These are phyloP conservation scores for Tritrichomonas foetus DNA, from an alignment of 208 protist genomes.

Conservation along the genomic window DNA sequence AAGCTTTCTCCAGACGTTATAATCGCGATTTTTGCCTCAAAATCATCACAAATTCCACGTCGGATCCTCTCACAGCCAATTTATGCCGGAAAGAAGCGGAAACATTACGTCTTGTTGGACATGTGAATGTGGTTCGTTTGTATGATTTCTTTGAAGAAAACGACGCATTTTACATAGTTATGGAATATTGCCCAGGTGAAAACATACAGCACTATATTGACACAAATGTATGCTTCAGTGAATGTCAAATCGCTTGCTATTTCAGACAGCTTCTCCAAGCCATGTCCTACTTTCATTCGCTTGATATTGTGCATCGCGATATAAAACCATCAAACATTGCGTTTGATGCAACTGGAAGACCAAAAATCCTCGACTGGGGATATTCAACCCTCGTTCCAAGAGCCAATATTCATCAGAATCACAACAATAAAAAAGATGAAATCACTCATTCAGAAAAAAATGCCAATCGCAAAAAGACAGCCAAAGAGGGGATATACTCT, in stretches of 20 bases:
- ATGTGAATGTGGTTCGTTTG: not conserved
- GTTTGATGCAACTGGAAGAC: not conserved
- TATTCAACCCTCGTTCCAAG: too few relatives aligned
- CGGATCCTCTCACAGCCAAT: too few relatives aligned
- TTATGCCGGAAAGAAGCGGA: not conserved
- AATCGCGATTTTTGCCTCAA: not conserved
- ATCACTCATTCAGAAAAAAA: too few relatives aligned
- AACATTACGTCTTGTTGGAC: not conserved
- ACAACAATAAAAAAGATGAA: too few relatives aligned
- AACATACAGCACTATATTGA: not conserved
- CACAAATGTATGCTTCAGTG: not conserved
- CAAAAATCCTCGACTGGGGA: not conserved
- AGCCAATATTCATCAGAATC: too few relatives aligned
- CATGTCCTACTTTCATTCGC: not conserved
- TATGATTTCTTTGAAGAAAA: not conserved
- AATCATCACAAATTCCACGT: not conserved
- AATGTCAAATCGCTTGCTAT: not conserved
- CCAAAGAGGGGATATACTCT: too few relatives aligned
- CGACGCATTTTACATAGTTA: not conserved
- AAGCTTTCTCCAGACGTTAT: not conserved
- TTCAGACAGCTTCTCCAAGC: not conserved
- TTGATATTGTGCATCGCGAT: not conserved
- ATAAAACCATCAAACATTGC: not conserved
- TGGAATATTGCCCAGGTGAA: not conserved
- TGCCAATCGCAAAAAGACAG: too few relatives aligned